Evolutionary conservation across 768 basidiomycete genomes (phyloP).

Genomic region (Serendipita sp.): DNA sequence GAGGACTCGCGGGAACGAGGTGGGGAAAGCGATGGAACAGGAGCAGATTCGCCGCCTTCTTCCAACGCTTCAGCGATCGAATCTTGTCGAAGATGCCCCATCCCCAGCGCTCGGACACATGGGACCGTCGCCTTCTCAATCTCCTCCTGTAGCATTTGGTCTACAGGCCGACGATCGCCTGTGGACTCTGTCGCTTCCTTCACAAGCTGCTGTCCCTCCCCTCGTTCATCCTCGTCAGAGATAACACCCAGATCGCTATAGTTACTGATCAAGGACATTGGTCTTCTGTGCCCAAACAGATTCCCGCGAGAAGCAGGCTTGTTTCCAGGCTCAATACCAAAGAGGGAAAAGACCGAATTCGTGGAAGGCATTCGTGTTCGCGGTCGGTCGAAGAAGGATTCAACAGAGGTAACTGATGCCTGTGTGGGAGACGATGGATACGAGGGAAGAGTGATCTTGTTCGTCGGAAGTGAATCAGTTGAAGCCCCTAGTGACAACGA

Average conservation of each 20-base stretch:
- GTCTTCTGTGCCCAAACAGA: neutral
- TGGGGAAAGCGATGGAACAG: neutral
- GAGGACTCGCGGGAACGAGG: neutral
- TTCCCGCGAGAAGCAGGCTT: neutral
- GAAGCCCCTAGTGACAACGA: neutral
- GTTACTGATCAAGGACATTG: neutral
- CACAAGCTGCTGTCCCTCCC: neutral
- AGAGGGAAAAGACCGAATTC: neutral
- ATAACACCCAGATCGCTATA: neutral
- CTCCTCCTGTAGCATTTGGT: neutral
- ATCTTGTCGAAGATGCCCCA: neutral
- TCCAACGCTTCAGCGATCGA: neutral
- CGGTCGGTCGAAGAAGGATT: conserved; percentile 1
- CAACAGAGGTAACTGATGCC: neutral
- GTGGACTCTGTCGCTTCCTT: neutral
- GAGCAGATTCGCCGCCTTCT: neutral
- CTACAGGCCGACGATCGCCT: neutral
- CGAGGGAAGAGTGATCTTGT: neutral
- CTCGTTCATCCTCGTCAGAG: neutral
- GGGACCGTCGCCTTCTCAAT: neutral
- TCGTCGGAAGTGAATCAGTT: neutral
- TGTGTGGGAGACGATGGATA: neutral
- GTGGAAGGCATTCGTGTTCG: neutral
- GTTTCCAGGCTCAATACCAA: neutral
- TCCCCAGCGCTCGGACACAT: neutral